Base-by-base conservation (phyloP, 2,329 filamentous ascomycete species). In the Colletotrichum ledebouriae region DNA sequence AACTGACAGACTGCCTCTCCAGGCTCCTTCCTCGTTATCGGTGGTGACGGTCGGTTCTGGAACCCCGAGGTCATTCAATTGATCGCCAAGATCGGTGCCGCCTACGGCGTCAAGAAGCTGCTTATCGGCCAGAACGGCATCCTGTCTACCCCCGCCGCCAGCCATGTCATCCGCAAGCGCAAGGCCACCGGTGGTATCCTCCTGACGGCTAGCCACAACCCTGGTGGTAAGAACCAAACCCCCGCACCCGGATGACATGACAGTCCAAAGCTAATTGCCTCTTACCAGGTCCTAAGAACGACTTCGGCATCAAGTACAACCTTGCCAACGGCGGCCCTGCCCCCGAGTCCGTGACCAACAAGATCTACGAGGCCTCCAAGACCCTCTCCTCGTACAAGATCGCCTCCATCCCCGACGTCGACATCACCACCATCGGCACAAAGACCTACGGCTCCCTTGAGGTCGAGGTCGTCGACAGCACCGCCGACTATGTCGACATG, bases 301-400 rank as follows among this genome's bases (percentile, higher is more conserved):
- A 99, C 83, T 99, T 99, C 76, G 96, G 96, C 75, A 99, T 99
- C 90, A 99, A 99, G 86, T 99, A 99, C 89, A 99, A 99, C 87
- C 87, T 99, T 68, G 86, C 94, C 80, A 98, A 99, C 78, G 96
- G 96, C 75, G 96, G 94, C 64, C 96, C 96, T 49, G 96, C 96
- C 64, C 96, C 96, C 67, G 96, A 99, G 82, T 91, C 92, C 62
- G 93, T 99, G 73, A 99, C 96, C 73, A 97, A 99, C 89, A 97
- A 97, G 85, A 98, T 99, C 80, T 98, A 89, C 84, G 93, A 95
- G 75, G 89, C 90, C 70, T 95, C 95, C 74, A 98, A 98, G 87
- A 90, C 87, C 71, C 87, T 99, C 74, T 93, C 89, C 50, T 94
- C 92, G 58, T 99, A 98, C 88, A 97, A 98, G 84, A 91, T 97